These are phyloP conservation scores for Neofusicoccum umdonicola DNA, from an alignment of 2,329 filamentous ascomycete genomes.

Conservation along the genomic window DNA sequence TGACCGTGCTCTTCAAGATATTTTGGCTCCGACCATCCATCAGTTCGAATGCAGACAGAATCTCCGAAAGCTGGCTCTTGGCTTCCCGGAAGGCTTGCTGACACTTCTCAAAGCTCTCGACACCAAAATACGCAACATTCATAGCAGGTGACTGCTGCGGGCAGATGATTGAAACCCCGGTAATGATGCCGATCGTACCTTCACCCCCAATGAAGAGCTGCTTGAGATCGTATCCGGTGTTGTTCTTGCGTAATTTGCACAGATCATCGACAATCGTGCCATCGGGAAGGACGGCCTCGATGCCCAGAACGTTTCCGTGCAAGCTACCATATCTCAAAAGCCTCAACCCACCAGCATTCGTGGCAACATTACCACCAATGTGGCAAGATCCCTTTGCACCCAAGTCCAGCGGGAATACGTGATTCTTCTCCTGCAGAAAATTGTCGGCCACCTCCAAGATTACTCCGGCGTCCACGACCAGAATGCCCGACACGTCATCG, in stretches of 20 bases:
- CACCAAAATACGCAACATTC: slow-evolving; percentile 91
- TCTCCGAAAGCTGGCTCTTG: slow-evolving; percentile 87
- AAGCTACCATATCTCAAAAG: slow-evolving; percentile 90
- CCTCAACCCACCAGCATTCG: slow-evolving; percentile 89
- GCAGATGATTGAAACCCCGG: slow-evolving; percentile 83
- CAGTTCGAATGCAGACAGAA: slow-evolving; percentile 94
- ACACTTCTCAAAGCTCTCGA: slow-evolving; percentile 86
- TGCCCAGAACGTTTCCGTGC: slow-evolving; percentile 86
- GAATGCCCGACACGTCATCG: slow-evolving; percentile 84
- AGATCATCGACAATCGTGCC: slow-evolving; percentile 91
- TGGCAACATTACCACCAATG: slow-evolving; percentile 91
- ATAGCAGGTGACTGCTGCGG: slow-evolving; percentile 83
- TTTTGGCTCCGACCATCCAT: slow-evolving; percentile 87
- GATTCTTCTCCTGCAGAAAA: slow-evolving; percentile 75
- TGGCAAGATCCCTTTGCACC: slow-evolving; percentile 97
- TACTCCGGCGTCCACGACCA: slow-evolving; percentile 87
- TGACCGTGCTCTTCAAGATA: slow-evolving; percentile 70
- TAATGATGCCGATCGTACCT: slow-evolving; percentile 92
- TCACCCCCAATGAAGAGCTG: slow-evolving; percentile 95
- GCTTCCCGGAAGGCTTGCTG: slow-evolving; percentile 84
- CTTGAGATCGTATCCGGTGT: slow-evolving; percentile 96
- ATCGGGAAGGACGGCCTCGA: slow-evolving; percentile 91
- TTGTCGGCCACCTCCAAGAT: slow-evolving; percentile 88
- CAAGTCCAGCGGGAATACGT: slow-evolving; percentile 96
- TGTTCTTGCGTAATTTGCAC: slow-evolving; percentile 89